Evolutionary conservation across 2,329 filamentous ascomycete genomes (phyloP), one percentile per base, ranked within the genome.

Genomic region (Eurotiales sp.): DNA sequence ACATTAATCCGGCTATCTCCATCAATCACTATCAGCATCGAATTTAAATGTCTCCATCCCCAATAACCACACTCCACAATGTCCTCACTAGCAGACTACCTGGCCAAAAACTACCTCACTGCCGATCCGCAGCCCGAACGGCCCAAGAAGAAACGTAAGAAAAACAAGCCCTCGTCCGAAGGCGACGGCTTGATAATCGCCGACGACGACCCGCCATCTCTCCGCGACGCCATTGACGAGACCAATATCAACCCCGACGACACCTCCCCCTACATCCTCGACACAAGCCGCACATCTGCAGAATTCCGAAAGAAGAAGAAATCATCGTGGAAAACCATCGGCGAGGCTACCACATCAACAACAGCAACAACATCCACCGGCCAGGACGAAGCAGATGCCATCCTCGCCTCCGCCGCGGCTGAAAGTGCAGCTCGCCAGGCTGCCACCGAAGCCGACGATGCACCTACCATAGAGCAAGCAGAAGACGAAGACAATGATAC

Each of bases 91-190:
- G 85, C 90, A 53, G 84, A 85, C 64, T 99, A 97, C 65, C 82
- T 99, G 30, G 91, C 92, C 32, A 86, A 89, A 56, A 93, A 90
- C 69, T 99, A 99, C 68, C 84, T 99, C 45, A 88, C 80, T 1
- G 83, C 85, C 36, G 83, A 86, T 58, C 69, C 65, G 1, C 54
- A 61, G 2, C 59, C 70, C 5, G 64, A 71, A 74, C 73, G 41
- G 10, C 49, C 32, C n/a, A 42, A 70, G 64, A 72, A 70, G 64
- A 84, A 72, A 72, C 85, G 71, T 73, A 83, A 70, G 66, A 74
- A 72, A 56, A 75, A 73, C 45, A 73, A 77, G 74, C 46, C 76
- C n/a, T 53, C 67, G 74, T 66, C 67, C 41, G 67, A 75, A 46
- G 63, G 66, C 64, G 64, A 17, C 53, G 51, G 71, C 4, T 59